Evolutionary conservation across 805 yeast genomes (phyloP), one percentile per base, ranked within the genome.

Genomic region (Phaffomyces thermotolerans): DNA sequence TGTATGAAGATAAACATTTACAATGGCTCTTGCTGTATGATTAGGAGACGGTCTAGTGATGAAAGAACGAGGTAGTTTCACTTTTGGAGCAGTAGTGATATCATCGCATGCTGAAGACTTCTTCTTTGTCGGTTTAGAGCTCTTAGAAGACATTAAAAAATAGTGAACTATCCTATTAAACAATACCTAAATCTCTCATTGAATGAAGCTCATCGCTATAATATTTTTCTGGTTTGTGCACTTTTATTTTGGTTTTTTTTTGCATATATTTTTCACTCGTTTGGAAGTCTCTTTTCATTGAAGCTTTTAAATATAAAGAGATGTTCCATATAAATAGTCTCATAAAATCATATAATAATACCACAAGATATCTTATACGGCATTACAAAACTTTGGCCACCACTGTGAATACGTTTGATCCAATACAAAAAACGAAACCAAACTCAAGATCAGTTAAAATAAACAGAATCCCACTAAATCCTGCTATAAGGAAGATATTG

Each of bases 1-100:
- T 0, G 70, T 65, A 43, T 74, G 68, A 3, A 78, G 44, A 20
- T 59, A 59, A 0, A 68, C 70, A 43, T 66, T 68, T n/a, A 65
- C 53, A 31, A 60, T 50, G 9, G 65, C 53, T 40, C 69, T 71
- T 20, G 49, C 39, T 34, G 51, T 54, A 8, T 45, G 41, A 5
- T 52, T 52, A 4, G 63, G 56, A 17, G 59, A 52, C 27, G 74
- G 74, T 47, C 74, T 58, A 3, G 66, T 58, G 29, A 69, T 64
- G 46, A 65, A 69, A 9, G 62, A 58, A 6, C 62, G 52, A 3
- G 74, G 73, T 17, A 66, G 37, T 48, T 66, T 68, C 22, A 64
- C 51, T 34, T 66, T 66, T 2, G 61, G 39, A 9, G 45, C 34
- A 7, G 56, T 47, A 4, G 57, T 44, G n/a, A 52, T 53, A 3